Conservation (phyloP, 1,284 basidiomycete species). For the Cryptococcus amylolentus region DNA sequence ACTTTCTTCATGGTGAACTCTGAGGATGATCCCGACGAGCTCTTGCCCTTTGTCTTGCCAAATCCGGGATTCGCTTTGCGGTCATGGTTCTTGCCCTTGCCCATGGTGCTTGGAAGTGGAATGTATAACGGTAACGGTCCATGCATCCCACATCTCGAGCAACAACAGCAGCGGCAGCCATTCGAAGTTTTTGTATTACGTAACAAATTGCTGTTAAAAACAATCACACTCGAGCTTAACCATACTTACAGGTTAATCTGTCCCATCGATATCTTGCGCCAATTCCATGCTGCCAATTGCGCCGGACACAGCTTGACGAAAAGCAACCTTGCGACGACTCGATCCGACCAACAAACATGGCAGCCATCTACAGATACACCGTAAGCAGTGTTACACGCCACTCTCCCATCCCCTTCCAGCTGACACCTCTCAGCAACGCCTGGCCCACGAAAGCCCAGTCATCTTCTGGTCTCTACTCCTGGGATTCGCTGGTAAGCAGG, state of each 20-base stretch:
- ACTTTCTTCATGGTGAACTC: constrained; percentile 60
- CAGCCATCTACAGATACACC: constrained; percentile 38
- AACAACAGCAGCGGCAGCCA: too few relatives aligned
- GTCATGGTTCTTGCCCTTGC: constrained; percentile 50
- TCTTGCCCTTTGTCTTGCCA: constrained; percentile 40
- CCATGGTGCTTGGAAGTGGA: constrained; percentile 31
- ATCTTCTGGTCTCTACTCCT: constrained; percentile 75
- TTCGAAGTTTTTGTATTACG: background rate
- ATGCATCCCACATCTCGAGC: too few relatives aligned
- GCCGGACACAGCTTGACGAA: background rate
- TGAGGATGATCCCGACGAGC: constrained; percentile 25
- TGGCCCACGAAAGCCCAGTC: constrained; percentile 87
- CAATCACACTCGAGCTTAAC: background rate
- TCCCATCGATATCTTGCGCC: background rate
- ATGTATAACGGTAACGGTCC: too few relatives aligned
- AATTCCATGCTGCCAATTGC: background rate
- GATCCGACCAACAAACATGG: background rate
- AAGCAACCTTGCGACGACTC: too few relatives aligned
- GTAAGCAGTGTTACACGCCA: constrained; percentile 17
- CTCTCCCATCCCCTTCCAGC: background rate
- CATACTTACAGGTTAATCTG: background rate
- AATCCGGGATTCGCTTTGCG: constrained; percentile 38
- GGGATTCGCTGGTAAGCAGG: constrained; percentile 37
- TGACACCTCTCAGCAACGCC: constrained; percentile 57
- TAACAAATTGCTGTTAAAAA: too few relatives aligned